Percentiles rank a stretch among this genome's conserved stretches.
These are phyloP conservation scores for Yamadazyma spencermartinsiae DNA, from an alignment of 1,139 yeast species.

Conservation along the genomic window DNA sequence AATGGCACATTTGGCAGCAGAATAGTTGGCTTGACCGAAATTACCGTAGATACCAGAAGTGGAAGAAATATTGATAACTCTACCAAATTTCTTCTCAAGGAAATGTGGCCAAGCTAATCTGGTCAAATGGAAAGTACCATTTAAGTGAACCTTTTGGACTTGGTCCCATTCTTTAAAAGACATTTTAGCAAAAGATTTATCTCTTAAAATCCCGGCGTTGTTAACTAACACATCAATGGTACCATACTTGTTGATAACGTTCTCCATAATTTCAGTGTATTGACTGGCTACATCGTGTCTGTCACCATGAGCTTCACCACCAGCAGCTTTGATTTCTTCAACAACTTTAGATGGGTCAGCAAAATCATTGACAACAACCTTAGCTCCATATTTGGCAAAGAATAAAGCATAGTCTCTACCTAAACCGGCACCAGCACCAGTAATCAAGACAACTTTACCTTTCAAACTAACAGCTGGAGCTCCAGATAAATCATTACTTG, in stretches of 20 bases:
- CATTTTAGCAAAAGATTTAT: constrained; percentile 85
- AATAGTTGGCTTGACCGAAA: constrained; percentile 96
- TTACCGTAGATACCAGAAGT: constrained; percentile 97
- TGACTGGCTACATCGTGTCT: constrained; percentile 78
- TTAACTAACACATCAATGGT: constrained; percentile 83
- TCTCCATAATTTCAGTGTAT: constrained; percentile 73
- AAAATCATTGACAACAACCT: constrained; percentile 91
- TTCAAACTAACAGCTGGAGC: constrained; percentile 59
- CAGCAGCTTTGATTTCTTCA: constrained; percentile 72
- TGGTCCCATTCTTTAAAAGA: constrained; percentile 80
- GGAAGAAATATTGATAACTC: constrained; percentile 85
- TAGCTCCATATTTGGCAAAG: constrained; percentile 91
- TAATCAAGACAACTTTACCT: constrained; percentile 84
- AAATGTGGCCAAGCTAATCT: constrained; percentile 94
- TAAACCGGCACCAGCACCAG: constrained; percentile 96
- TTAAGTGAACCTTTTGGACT: constrained; percentile 79
- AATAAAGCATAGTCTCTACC: constrained; percentile 88
- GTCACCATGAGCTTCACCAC: constrained; percentile 84
- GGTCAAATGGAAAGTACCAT: constrained; percentile 79
- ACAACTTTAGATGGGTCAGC: constrained; percentile 75
- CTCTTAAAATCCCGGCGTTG: constrained; percentile 94
- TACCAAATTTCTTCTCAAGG: constrained; percentile 74
- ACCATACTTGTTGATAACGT: constrained; percentile 78
- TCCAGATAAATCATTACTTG: constrained; percentile 58
- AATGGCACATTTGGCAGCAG: constrained; percentile 90